Evolutionary conservation across 768 basidiomycete species (phyloP), one percentile per base, ranked within the genome.

Genomic region (Suillus lakei): DNA sequence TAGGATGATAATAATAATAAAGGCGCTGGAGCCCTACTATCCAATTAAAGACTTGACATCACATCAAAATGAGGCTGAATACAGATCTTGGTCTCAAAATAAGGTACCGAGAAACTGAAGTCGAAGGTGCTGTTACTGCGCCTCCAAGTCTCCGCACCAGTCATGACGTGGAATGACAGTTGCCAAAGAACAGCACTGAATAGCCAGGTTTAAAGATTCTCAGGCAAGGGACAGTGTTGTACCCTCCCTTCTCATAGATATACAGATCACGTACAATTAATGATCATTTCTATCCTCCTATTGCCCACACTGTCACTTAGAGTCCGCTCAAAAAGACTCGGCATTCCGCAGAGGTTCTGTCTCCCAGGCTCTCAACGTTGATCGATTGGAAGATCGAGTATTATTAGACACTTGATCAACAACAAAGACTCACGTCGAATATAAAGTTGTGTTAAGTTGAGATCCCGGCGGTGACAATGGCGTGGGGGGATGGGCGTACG

Each of bases 191-290:
- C 64, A 66, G 63, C 60, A 67, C 46, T 48, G 26, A 36, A 48
- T 53, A 18, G 26, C 3, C 36, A 62, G 16, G 10, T 38, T 18
- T 34, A 39, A 32, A 3, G 15, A 67, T 78, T 78, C 76, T 69
- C 73, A 73, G 65, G 73, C 73, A 60, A 66, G 58, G 66, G 41
- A 48, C 56, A 59, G 51, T 53, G n/a, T 46, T 62, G 32, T 51
- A 50, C 46, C 66, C 64, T 56, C 38, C 26, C 56, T 73, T 68
- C 61, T 55, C 46, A 60, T 62, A 55, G 55, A 34, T 61, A 68
- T 66, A 68, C 63, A 60, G 30, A 77, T 76, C 69, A 78, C 73
- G 73, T 76, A 77, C 68, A 66, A 39, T 61, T 32, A 39, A 41
- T 39, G 32, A 38, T 60, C 66, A 48, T 41, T 66, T 64, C 44